These are phyloP conservation scores for Termitomyces titanicus DNA, from an alignment of 768 basidiomycete genomes.

Conservation along the genomic window DNA sequence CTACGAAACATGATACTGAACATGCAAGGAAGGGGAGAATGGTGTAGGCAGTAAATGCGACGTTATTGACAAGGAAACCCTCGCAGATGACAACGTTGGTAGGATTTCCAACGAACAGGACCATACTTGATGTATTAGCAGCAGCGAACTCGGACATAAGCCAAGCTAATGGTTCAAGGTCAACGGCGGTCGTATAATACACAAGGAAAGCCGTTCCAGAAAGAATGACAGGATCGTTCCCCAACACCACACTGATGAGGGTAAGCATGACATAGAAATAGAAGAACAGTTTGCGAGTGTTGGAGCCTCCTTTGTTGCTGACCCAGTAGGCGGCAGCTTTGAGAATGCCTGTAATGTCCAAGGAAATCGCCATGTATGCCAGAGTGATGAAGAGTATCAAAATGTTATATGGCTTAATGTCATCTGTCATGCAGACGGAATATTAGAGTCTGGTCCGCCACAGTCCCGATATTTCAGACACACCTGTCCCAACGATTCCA, in stretches of 20 bases:
- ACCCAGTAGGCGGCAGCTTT: slow-evolving; percentile 90
- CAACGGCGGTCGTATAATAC: slow-evolving; percentile 77
- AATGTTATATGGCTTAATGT: slow-evolving; percentile 89
- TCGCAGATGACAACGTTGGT: slow-evolving; percentile 95
- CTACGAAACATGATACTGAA: slow-evolving; percentile 56
- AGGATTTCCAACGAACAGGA: slow-evolving; percentile 83
- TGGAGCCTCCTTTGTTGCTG: slow-evolving; percentile 71
- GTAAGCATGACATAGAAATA: slow-evolving; percentile 88
- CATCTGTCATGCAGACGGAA: slow-evolving; percentile 34
- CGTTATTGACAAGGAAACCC: slow-evolving; percentile 76
- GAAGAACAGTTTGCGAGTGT: slow-evolving; percentile 70
- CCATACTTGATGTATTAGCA: slow-evolving; percentile 76
- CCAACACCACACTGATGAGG: slow-evolving; percentile 70
- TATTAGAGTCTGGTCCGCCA: slow-evolving; percentile 5
- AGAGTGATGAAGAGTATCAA: slow-evolving; percentile 90
- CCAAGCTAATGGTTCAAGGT: slow-evolving; percentile 59
- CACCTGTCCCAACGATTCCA: slow-evolving; percentile 62
- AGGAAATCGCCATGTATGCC: slow-evolving; percentile 89
- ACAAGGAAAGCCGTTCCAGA: slow-evolving; percentile 89
- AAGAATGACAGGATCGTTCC: slow-evolving; percentile 93
- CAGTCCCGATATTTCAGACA: slow-evolving; percentile 15
- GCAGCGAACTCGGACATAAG: slow-evolving; percentile 75
- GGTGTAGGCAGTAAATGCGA: slow-evolving; percentile 79
- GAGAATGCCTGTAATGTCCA: slow-evolving; percentile 87
- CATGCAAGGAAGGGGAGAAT: slow-evolving; percentile 78